A percentile compares a stretch with the other conserved stretches of the same genome.
Conservation (phyloP, 805 yeast genomes). For the Schizosaccharomyces japonicus region DNA sequence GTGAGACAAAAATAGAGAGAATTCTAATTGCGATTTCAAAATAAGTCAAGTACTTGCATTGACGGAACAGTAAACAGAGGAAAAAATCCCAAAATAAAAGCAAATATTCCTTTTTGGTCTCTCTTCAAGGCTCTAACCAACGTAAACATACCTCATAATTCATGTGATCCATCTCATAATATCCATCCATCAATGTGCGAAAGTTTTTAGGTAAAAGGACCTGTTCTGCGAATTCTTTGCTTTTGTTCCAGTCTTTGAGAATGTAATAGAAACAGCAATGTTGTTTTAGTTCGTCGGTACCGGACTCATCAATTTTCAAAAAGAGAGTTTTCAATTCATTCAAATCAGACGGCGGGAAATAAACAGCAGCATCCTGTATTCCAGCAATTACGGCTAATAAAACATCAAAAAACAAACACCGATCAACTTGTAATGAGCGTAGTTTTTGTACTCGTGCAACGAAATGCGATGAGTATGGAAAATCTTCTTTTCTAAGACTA, state of each 20-base stretch:
- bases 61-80: background rate
- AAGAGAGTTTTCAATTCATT: background rate
- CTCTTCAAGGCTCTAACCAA: background rate
- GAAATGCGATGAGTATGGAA: background rate
- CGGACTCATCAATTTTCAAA: background rate
- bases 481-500: background rate
- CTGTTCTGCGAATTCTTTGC: background rate
- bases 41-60: background rate
- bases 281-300: background rate
- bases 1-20: too few species aligned
- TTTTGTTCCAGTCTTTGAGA: slow-evolving; percentile 1
- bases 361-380: background rate
- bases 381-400: background rate
- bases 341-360: background rate
- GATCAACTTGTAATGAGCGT: background rate
- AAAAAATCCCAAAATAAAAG: background rate
- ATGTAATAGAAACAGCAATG: slow-evolving; percentile 1
- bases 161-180: background rate
- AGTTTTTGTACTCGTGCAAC: background rate
- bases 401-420: background rate
- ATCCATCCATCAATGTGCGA: slow-evolving; percentile 1
- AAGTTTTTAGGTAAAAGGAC: background rate
- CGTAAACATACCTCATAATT: background rate
- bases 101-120: background rate
- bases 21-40: too few species aligned